Conservation (phyloP, 2,329 filamentous ascomycete genomes). For the Tothia fuscella region DNA sequence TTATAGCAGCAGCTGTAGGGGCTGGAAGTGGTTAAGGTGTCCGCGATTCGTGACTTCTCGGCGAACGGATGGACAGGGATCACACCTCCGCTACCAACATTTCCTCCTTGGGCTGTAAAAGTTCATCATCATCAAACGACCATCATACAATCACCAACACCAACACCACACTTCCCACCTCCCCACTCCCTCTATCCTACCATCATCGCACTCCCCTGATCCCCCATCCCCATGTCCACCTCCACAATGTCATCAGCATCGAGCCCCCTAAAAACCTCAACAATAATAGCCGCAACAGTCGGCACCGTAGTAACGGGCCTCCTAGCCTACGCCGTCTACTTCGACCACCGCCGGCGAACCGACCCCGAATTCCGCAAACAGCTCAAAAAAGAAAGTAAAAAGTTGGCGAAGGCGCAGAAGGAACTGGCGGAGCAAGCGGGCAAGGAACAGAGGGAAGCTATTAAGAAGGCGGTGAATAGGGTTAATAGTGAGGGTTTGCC, state of each 20-base stretch:
- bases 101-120: no score
- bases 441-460: constrained; percentile 56
- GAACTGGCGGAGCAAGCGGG: constrained; percentile 56
- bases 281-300: constrained; percentile 44
- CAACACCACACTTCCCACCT: no score
- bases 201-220: constrained; percentile 33
- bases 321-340: constrained; percentile 54
- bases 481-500: constrained; percentile 91
- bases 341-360: constrained; percentile 52
- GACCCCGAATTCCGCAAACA: constrained; percentile 51
- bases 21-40: no score
- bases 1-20: no score
- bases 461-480: constrained; percentile 64
- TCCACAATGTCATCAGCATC: constrained; percentile 5
- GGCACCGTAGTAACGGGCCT: constrained; percentile 45
- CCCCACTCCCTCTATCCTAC: not conserved
- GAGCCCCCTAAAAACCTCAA: not conserved
- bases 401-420: constrained; percentile 58
- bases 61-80: no score
- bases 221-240: constrained; percentile 14
- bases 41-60: no score
- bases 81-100: no score
- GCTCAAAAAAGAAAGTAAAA: constrained; percentile 63
- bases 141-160: no score
- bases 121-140: no score